Conservation (phyloP, 1,284 basidiomycete genomes). For the Exobasidium rhododendri region DNA sequence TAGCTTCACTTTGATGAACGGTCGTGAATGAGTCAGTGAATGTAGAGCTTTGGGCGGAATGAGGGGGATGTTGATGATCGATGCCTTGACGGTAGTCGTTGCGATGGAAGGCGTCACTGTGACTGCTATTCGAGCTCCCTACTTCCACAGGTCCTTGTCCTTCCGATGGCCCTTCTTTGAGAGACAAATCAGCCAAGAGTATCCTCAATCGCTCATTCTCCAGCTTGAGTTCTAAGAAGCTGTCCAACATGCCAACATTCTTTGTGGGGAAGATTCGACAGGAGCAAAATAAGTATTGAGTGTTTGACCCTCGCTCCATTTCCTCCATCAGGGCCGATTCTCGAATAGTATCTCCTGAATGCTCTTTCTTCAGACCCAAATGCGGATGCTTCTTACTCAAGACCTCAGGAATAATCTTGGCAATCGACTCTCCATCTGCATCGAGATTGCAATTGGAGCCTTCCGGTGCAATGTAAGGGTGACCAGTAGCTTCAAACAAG, state of each 20-base stretch:
- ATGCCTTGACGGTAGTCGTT: neutral
- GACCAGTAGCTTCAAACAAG: constrained; percentile 44
- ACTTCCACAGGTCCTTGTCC: constrained; percentile 13
- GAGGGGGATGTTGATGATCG: neutral
- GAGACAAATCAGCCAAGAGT: constrained; percentile 30
- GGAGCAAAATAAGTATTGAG: constrained; percentile 45
- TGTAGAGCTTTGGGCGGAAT: neutral
- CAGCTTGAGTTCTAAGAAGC: constrained; percentile 49
- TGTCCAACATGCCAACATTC: constrained; percentile 47
- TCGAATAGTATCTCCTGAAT: neutral
- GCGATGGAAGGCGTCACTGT: neutral
- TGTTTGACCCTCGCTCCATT: neutral
- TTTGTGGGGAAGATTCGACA: constrained; percentile 43
- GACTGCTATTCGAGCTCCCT: constrained; percentile 13
- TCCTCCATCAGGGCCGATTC: neutral
- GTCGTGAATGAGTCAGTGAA: no score
- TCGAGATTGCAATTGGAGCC: constrained; percentile 5
- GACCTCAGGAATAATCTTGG: neutral
- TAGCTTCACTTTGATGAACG: neutral
- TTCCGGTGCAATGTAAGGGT: constrained; percentile 25
- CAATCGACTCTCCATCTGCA: constrained; percentile 5
- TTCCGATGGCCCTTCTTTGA: constrained; percentile 16
- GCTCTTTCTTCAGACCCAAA: neutral
- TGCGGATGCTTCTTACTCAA: neutral
- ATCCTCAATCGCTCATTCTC: constrained; percentile 47